A percentile compares a stretch with the other conserved stretches of the same genome.
These are phyloP conservation scores for Wickerhamomyces bisporus DNA, from an alignment of 805 yeast genomes.

Conservation along the genomic window DNA sequence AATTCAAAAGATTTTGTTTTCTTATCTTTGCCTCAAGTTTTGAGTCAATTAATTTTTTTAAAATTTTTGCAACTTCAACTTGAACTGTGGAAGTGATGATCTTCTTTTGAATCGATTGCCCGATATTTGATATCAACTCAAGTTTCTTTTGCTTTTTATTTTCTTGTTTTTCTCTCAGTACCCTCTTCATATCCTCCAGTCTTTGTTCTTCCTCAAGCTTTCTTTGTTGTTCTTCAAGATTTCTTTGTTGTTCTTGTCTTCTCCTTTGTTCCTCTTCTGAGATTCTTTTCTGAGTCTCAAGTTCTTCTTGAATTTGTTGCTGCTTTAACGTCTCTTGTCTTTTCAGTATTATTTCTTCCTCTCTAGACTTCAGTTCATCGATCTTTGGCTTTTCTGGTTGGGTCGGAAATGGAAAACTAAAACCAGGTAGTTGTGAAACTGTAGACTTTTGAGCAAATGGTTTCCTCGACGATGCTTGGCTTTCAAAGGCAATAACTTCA, in stretches of 20 bases:
- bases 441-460: too few species aligned
- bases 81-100: slow-evolving; percentile 22
- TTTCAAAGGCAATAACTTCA: slow-evolving; percentile 1
- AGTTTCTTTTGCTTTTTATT: slow-evolving; percentile 8
- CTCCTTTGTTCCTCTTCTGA: slow-evolving; percentile 6
- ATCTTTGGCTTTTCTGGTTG: neutral
- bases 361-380: neutral
- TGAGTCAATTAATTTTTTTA: slow-evolving; percentile 9
- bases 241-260: slow-evolving; percentile 7
- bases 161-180: slow-evolving; percentile 15
- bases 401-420: slow-evolving; percentile 1
- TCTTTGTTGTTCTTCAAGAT: slow-evolving; percentile 8
- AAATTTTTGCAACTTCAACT: slow-evolving; percentile 5
- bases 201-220: slow-evolving; percentile 7
- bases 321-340: slow-evolving; percentile 1
- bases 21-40: slow-evolving; percentile 11
- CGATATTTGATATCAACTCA: slow-evolving; percentile 10
- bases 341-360: neutral
- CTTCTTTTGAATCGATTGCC: slow-evolving; percentile 4
- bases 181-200: slow-evolving; percentile 10
- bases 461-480: too few species aligned
- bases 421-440: neutral
- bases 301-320: slow-evolving; percentile 1
- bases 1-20: slow-evolving; percentile 28
- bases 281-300: slow-evolving; percentile 4